Evolutionary conservation across 2,329 filamentous ascomycete species (phyloP), one percentile per base, ranked within the genome.

Genomic region (Phyllosticta citribraziliensis): DNA sequence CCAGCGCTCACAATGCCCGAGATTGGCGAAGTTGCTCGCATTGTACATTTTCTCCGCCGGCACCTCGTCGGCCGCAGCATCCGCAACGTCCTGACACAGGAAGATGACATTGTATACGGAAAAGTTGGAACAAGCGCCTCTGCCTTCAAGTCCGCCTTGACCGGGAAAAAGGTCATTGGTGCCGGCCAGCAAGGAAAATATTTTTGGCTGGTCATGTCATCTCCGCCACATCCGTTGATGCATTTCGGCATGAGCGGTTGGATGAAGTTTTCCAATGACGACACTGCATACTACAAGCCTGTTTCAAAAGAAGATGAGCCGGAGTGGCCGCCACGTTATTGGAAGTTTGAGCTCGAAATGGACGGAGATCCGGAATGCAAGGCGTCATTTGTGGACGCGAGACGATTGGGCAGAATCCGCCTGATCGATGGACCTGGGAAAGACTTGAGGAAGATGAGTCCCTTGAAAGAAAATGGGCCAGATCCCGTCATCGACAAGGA

Each of bases 181-280:
- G 89, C 88, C 3, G 89, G 88, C 3, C 91, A 88, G 63, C 94
- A 97, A 72, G 94, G 94, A 10, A 99, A 97, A 81, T 97, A 97
- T 71, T 97, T 99, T 73, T 99, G 94, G 80, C 79, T 97, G 22
- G 86, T 90, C 47, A 88, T 89, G 83, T 82, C 83, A 25, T 81
- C 82, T 10, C 82, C 90, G 11, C 92, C 93, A 1, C 94, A 97
- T 74, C 84, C 89, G 0, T 84, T 97, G 30, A 91, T 96, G 85
- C 91, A 96, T 73, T 86, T 95, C 67, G 91, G 91, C 52, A 83
- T 75, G 73, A 68, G 71, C 17, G 85, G 94, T 6, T 97, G 94
- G 94, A 81, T 97, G 57, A 88, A 96, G 68, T 91, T 97, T 71
- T 87, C 84, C 65, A 86, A 87, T 64, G 86, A 90, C 62, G 84